Base-by-base conservation (phyloP, 1,284 basidiomycete genomes). In the Leucoagaricus sp. region DNA sequence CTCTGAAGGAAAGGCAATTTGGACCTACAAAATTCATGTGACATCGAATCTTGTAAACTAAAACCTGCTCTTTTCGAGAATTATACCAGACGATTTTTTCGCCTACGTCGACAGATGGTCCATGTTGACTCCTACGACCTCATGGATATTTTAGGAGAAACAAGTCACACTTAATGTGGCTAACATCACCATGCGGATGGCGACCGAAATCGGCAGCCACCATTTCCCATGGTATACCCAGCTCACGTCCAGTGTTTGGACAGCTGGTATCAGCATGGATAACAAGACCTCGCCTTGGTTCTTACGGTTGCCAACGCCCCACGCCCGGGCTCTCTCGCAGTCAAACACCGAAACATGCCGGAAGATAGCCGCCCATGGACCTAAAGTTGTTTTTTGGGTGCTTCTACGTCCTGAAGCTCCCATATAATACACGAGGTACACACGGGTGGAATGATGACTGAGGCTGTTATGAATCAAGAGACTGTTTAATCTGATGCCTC, bases 1-100 rank as follows among this genome's bases (percentile, higher is more conserved):
- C 48, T 59, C 53, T 64, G 55, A 65, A 64, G 63, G 28, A 34
- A 19, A 29, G 9, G 26, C 42, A 57, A 41, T 42, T 9, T 23
- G 26, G 6, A 26, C 49, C 9, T 3, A 38, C 19, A 33, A 50
- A 51, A 15, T n/a, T 46, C 2, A n/a, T 21, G 29, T 25, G 7
- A 13, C 23, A 44, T 6, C 17, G 25, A 13, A 51, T 45, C 40
- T 21, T 46, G 12, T 19, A 19, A 15, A 40, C 34, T 15, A 17
- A 15, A 21, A 8, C 21, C 12, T 1, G 8, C n/a, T 23, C 55
- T 26, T 31, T 51, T 40, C 21, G 23, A 9, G 34, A 25, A 33
- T 31, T 9, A 38, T n/a, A 34, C 44, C n/a, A 50, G 49, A 29
- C 26, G 55, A 57, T 57, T 57, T 57, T 57, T 57, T 38, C 15